A percentile compares a stretch with the other conserved stretches of the same genome.
These are phyloP conservation scores for Mortierella claussenii DNA, from an alignment of 192 early-diverging fungal genomes.

Conservation along the genomic window DNA sequence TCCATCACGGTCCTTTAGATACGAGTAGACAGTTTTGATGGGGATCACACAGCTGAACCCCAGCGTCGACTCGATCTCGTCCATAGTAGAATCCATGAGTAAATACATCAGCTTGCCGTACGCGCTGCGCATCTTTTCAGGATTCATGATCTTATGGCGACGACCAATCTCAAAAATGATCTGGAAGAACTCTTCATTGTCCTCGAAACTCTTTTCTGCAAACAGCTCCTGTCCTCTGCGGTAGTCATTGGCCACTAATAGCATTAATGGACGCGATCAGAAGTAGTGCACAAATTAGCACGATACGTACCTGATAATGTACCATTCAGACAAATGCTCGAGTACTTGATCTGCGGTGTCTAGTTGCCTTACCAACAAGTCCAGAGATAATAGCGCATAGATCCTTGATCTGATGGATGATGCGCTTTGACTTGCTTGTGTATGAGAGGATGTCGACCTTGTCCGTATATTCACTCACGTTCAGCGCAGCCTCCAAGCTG, in stretches of 20 bases:
- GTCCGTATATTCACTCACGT: constrained; percentile 73
- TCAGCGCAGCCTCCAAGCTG: constrained; percentile 90
- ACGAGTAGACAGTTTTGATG: constrained; percentile 91
- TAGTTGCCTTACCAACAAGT: constrained; percentile 76
- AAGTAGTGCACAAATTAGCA: no score
- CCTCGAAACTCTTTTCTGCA: constrained; percentile 69
- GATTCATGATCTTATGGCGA: constrained; percentile 92
- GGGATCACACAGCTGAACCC: constrained; percentile 82
- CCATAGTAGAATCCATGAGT: constrained; percentile 77
- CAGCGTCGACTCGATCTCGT: constrained; percentile 82
- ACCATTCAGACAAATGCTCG: no score
- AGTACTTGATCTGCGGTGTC: no score
- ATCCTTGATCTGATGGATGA: constrained; percentile 95
- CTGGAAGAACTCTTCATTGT: constrained; percentile 85
- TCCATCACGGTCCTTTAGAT: constrained; percentile 73
- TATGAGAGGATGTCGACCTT: constrained; percentile 76
- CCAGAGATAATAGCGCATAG: constrained; percentile 96
- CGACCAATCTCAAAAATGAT: constrained; percentile 75
- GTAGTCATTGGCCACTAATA: constrained; percentile 76
- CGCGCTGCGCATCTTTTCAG: constrained; percentile 95
- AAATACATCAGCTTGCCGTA: constrained; percentile 98
- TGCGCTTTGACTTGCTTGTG: constrained; percentile 86
- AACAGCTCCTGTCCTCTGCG: constrained; percentile 84
- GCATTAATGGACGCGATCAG: no score
- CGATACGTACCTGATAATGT: no score